Base-by-base conservation (phyloP, 2,329 filamentous ascomycete species). In the Xylaria sp. region DNA sequence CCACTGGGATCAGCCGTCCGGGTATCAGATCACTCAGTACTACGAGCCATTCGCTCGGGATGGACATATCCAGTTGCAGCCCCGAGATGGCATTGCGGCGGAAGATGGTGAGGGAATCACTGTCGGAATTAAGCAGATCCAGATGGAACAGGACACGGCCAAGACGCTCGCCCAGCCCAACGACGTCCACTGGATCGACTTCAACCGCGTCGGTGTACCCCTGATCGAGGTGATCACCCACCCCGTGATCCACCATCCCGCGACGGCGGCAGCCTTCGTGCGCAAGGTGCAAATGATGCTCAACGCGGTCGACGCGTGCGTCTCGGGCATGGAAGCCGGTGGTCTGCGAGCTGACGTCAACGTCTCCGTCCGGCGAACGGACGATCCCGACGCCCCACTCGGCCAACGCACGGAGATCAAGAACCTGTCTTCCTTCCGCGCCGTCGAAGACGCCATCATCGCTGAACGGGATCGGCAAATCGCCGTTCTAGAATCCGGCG, bases 11-110 rank as follows among this genome's bases (percentile, higher is more conserved):
- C 94, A 99, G 74, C 94, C 94, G 0, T 84, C 91, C 0, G 94
- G 94, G 0, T 99, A 99, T 74, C 94, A 99, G 74, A 96, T 99
- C 64, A 99, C 94, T 1, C 94, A 99, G 72, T 97, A 93, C 76
- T 97, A 97, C 73, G 78, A 85, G 59, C 85, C 86, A 0, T 85
- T 88, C 66, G 86, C 86, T 1, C 84, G 80, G 61, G 80, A 91
- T 67, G 94, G 94, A 1, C 76, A 78, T 46, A 79, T 97, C n/a
- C 82, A 79, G 0, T 79, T 99, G 4, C 83, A 82, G 46, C 76
- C 83, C 3, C 81, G 91, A 59, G 93, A 97, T 70, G 92, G 92
- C 1, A 90, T 96, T 62, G 87, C 88, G 0, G 79, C 84, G 0
- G 83, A 90, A 67, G 88, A 92, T 67, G 89, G 89, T 0, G 79